These are phyloP conservation scores for Rehmannia glutinosa DNA, from an alignment of 257 asterid genomes.

Conservation along the genomic window DNA sequence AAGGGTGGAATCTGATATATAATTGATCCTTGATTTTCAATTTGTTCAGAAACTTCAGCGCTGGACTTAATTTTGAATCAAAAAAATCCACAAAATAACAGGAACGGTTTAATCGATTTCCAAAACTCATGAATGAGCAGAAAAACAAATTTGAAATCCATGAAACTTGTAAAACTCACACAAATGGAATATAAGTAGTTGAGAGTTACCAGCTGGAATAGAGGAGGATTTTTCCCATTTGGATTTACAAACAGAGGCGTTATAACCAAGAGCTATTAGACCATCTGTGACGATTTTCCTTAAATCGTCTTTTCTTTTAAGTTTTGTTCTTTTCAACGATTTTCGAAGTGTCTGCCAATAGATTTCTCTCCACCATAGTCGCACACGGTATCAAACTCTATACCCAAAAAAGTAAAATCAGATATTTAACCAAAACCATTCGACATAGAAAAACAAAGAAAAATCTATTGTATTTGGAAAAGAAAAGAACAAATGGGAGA, in stretches of 20 bases:
- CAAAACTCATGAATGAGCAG: no score
- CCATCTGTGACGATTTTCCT: constrained; percentile 63
- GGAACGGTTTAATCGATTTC: no score
- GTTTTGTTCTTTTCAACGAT: constrained; percentile 66
- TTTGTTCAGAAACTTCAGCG: no score
- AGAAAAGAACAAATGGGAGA: not conserved
- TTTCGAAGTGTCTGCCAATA: constrained; percentile 70
- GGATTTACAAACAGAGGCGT: constrained; percentile 80
- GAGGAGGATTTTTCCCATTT: constrained; percentile 84
- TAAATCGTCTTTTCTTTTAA: constrained; percentile 59
- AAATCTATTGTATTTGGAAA: no score
- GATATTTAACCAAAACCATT: not conserved
- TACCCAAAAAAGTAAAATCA: constrained; percentile 12
- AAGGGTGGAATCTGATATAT: no score
- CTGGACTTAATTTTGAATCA: no score
- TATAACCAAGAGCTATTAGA: constrained; percentile 51
- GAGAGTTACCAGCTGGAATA: constrained; percentile 70
- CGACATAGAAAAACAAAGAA: not conserved
- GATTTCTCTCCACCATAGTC: constrained; percentile 64
- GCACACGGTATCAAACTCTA: constrained; percentile 78
- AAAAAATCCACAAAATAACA: no score
- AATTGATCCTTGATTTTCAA: no score
- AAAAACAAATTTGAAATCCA: no score
- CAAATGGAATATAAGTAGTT: not conserved
- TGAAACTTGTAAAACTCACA: no score